phyloP scores from a whole-genome alignment of 2,329 filamentous ascomycete genomes.

The Nemania diffusa region DNA sequence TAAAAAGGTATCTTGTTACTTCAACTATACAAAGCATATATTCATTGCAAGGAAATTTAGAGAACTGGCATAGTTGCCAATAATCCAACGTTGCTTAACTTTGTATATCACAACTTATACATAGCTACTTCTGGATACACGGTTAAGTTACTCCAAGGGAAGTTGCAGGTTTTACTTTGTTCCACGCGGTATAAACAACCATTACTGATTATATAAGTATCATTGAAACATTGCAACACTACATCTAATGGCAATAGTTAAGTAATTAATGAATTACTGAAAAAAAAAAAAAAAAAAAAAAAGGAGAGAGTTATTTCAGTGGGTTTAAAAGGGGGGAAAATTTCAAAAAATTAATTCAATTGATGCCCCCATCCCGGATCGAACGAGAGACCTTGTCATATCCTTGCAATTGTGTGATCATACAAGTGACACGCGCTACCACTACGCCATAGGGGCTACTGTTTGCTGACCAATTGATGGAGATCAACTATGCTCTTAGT shows the following conservation, averaged over 20 bases:
- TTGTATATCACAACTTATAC: too few species aligned
- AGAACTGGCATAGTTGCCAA: background rate
- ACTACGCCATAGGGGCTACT: constrained; percentile 39
- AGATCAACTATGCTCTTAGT: background rate
- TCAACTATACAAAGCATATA: too few species aligned
- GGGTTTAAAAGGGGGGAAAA: background rate
- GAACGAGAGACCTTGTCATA: constrained; percentile 42
- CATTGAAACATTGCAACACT: too few species aligned
- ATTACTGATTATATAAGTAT: too few species aligned
- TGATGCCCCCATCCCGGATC: constrained; percentile 39
- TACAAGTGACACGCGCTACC: constrained; percentile 42
- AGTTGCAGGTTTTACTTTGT: background rate
- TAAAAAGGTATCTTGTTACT: too few species aligned
- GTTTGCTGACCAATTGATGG: background rate
- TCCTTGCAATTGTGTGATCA: constrained; percentile 5
- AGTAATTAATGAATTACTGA: too few species aligned
- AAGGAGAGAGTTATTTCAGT: background rate
- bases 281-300: too few species aligned
- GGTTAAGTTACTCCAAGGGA: background rate
- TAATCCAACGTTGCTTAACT: too few species aligned
- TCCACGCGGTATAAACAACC: too few species aligned
- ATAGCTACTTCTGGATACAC: too few species aligned
- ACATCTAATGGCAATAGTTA: too few species aligned
- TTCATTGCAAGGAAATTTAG: too few species aligned
- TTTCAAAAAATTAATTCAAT: background rate